Evolutionary conservation across 805 yeast genomes (phyloP).

Genomic region (Yamadazyma ubonensis): DNA sequence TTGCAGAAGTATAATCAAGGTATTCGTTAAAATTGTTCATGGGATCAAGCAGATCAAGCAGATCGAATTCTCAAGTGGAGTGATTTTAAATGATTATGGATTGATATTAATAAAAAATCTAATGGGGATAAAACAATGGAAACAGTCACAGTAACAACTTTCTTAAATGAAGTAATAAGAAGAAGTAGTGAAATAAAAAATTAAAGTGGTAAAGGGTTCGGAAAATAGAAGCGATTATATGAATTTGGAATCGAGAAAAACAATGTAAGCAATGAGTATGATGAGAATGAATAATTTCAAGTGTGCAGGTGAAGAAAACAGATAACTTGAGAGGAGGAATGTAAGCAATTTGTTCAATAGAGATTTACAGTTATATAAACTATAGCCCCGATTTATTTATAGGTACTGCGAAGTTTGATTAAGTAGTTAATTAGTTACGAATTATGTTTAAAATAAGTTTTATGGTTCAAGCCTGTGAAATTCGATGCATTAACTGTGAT

Average conservation of each 20-base stretch:
- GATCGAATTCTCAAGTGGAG: too few relatives aligned
- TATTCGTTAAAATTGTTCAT: conserved; percentile 10
- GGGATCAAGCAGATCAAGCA: conserved; percentile 6
- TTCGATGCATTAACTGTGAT: too few relatives aligned
- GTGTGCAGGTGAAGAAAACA: conserved; percentile 1
- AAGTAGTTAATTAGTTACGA: neutral
- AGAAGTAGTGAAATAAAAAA: neutral
- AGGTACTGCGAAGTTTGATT: neutral
- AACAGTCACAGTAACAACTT: too few relatives aligned
- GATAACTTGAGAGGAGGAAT: too few relatives aligned
- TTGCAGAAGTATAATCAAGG: conserved; percentile 7
- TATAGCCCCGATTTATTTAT: too few relatives aligned
- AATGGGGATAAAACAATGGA: too few relatives aligned
- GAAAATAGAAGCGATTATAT: conserved; percentile 4
- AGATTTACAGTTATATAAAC: too few relatives aligned
- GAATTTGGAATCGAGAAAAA: conserved; percentile 8
- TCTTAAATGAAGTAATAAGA: neutral
- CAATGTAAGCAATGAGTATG: conserved; percentile 5
- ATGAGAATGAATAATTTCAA: neutral
- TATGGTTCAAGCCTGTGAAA: too few relatives aligned
- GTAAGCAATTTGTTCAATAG: too few relatives aligned
- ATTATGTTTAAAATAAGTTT: neutral
- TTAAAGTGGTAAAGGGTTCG: conserved; percentile 1
- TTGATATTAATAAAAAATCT: too few relatives aligned
- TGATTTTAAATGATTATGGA: too few relatives aligned